Percentiles rank a stretch among this genome's conserved stretches.
phyloP scores from a whole-genome alignment of 805 yeast species.

The Pichia pseudocactophila region DNA sequence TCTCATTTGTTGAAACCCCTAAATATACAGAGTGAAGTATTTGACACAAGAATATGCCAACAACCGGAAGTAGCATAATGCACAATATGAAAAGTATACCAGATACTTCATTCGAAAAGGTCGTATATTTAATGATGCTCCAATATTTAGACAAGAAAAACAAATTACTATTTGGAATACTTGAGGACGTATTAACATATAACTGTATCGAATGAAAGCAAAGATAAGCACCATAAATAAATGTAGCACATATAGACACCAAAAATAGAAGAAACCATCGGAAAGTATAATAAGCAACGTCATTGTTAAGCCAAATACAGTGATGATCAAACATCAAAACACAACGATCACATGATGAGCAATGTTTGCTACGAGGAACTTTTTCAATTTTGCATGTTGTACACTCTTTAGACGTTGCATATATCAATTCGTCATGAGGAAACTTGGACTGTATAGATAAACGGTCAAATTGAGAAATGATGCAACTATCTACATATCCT shows the following conservation, averaged over 20 bases:
- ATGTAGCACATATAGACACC: slow-evolving; percentile 25
- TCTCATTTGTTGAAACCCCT: slow-evolving; percentile 51
- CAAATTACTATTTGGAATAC: slow-evolving; percentile 5
- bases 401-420: slow-evolving; percentile 29
- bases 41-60: slow-evolving; percentile 31
- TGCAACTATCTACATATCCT: slow-evolving; percentile 24
- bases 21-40: slow-evolving; percentile 40
- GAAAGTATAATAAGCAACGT: slow-evolving; percentile 46
- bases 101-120: slow-evolving; percentile 29
- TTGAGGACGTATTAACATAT: neutral
- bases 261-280: slow-evolving; percentile 39
- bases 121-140: slow-evolving; percentile 23
- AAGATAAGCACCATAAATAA: slow-evolving; percentile 35
- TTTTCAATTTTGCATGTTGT: slow-evolving; percentile 56
- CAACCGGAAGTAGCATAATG: slow-evolving; percentile 29
- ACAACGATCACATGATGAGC: slow-evolving; percentile 60
- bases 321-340: slow-evolving; percentile 57
- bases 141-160: slow-evolving; percentile 14
- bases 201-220: slow-evolving; percentile 23
- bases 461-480: slow-evolving; percentile 6
- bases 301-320: slow-evolving; percentile 46
- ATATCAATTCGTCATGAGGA: slow-evolving; percentile 35
- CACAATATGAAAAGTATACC: slow-evolving; percentile 37
- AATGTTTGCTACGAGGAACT: slow-evolving; percentile 71
- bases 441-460: slow-evolving; percentile 16